phyloP scores from a whole-genome alignment of 192 early-diverging fungal genomes.

The Umbelopsis sp. region DNA sequence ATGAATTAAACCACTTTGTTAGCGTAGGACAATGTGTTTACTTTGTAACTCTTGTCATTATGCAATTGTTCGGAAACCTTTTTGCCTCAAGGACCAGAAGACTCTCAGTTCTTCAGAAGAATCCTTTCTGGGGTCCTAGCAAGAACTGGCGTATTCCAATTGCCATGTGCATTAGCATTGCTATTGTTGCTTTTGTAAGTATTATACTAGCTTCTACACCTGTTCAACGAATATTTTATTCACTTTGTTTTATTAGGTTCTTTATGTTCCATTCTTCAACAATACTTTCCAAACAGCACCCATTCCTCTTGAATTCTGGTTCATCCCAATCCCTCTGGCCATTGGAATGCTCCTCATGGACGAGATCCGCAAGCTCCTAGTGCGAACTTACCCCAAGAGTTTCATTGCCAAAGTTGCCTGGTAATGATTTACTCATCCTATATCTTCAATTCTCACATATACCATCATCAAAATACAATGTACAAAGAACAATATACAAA shows the following conservation, averaged over 20 bases:
- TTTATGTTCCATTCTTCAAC: conserved; percentile 55
- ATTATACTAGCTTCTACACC: neutral
- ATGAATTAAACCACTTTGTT: conserved; percentile 47
- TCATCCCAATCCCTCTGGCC: conserved; percentile 58
- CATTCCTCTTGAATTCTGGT: conserved; percentile 63
- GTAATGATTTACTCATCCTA: conserved; percentile 30
- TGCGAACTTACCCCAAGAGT: conserved; percentile 47
- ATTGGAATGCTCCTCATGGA: conserved; percentile 57
- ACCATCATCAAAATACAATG: too few species aligned
- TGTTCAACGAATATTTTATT: neutral
- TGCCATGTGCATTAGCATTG: conserved; percentile 44
- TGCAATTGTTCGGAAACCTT: conserved; percentile 58
- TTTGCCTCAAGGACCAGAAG: conserved; percentile 55
- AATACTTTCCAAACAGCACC: conserved; percentile 52
- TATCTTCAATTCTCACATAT: too few species aligned
- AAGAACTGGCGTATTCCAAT: conserved; percentile 56
- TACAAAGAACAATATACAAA: too few species aligned
- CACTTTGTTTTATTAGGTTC: neutral
- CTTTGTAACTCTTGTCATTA: conserved; percentile 58
- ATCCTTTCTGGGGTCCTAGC: conserved; percentile 56
- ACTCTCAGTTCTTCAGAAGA: conserved; percentile 55
- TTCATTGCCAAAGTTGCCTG: conserved; percentile 60
- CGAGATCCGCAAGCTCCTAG: conserved; percentile 60
- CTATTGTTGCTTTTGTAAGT: conserved; percentile 41
- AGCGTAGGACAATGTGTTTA: conserved; percentile 62